phyloP scores from a whole-genome alignment of 208 protist genomes.

The Acanthamoeba quina region DNA sequence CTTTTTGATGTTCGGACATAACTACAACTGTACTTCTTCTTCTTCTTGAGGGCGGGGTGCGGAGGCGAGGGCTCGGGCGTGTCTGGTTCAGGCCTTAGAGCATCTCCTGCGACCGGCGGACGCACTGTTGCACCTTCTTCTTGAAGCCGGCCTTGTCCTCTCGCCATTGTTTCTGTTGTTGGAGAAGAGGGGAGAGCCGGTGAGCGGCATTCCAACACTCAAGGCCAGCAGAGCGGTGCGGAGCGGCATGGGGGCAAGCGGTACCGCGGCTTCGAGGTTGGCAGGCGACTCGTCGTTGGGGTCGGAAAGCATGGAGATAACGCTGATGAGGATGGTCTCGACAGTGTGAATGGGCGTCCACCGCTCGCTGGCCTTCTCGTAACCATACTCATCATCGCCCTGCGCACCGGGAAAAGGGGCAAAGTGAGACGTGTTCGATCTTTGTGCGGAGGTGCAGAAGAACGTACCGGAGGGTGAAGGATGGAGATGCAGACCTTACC shows the following conservation, averaged over 20 bases:
- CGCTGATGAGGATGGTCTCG: conserved; percentile 91
- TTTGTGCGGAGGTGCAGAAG: conserved; percentile 57
- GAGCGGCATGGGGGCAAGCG: not conserved
- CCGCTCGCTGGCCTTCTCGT: conserved; percentile 89
- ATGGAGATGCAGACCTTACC: conserved; percentile 93
- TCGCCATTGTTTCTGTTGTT: conserved; percentile 84
- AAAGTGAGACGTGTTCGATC: not conserved
- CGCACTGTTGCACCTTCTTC: conserved; percentile 85
- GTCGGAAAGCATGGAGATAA: conserved; percentile 92
- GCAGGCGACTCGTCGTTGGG: conserved; percentile 94
- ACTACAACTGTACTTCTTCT: no score
- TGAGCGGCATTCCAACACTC: not conserved
- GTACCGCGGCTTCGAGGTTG: conserved; percentile 93
- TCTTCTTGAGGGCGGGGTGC: no score
- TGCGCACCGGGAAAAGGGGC: not conserved
- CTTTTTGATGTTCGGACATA: no score
- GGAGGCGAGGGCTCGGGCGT: no score
- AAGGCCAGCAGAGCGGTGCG: not conserved
- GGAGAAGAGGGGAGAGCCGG: not conserved
- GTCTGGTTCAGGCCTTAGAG: conserved; percentile 1
- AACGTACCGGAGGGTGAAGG: conserved; percentile 87
- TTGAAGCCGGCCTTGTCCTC: conserved; percentile 83
- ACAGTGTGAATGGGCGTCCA: conserved; percentile 92
- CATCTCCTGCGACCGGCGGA: conserved; percentile 80
- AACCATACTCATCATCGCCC: conserved; percentile 87